These are phyloP conservation scores for Cryphonectria radicalis DNA, from an alignment of 2,329 filamentous ascomycete species.

Conservation along the genomic window DNA sequence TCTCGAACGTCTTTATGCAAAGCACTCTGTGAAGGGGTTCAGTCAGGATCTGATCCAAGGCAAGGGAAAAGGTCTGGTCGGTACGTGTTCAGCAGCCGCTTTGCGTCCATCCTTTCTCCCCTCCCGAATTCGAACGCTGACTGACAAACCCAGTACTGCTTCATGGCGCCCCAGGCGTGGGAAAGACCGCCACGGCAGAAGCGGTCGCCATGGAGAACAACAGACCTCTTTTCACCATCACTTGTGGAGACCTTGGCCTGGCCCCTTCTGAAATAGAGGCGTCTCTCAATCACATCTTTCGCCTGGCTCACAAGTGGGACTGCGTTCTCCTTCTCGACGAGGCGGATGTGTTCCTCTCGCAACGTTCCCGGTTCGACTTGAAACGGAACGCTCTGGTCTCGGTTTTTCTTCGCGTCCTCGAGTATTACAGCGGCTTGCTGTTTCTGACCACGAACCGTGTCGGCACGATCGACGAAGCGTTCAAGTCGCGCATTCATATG, in stretches of 20 bases:
- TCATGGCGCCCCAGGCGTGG: constrained; percentile 41
- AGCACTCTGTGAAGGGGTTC: neutral
- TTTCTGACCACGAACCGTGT: constrained; percentile 44
- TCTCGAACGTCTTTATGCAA: constrained; percentile 2
- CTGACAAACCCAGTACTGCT: constrained; percentile 35
- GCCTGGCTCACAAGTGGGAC: constrained; percentile 41
- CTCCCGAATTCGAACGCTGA: too few species aligned
- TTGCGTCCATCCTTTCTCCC: too few species aligned
- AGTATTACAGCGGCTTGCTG: constrained; percentile 42
- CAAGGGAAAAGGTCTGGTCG: constrained; percentile 42
- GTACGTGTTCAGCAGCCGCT: neutral
- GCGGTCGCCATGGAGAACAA: constrained; percentile 38
- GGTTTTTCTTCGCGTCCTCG: constrained; percentile 30
- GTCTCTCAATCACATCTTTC: constrained; percentile 37
- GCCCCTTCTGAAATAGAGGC: constrained; percentile 35
- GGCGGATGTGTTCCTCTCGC: constrained; percentile 48
- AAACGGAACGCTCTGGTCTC: constrained; percentile 40
- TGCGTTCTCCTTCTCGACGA: constrained; percentile 47
- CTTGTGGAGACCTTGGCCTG: constrained; percentile 37
- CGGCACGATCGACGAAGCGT: constrained; percentile 36
- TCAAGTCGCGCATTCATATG: constrained; percentile 38
- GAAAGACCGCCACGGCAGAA: constrained; percentile 47
- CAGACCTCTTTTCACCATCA: constrained; percentile 40
- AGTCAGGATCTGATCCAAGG: constrained; percentile 29
- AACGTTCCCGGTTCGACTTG: constrained; percentile 32